Evolutionary conservation across 2,329 filamentous ascomycete genomes (phyloP), one percentile per base, ranked within the genome.

Genomic region (Aspergillus sp.): DNA sequence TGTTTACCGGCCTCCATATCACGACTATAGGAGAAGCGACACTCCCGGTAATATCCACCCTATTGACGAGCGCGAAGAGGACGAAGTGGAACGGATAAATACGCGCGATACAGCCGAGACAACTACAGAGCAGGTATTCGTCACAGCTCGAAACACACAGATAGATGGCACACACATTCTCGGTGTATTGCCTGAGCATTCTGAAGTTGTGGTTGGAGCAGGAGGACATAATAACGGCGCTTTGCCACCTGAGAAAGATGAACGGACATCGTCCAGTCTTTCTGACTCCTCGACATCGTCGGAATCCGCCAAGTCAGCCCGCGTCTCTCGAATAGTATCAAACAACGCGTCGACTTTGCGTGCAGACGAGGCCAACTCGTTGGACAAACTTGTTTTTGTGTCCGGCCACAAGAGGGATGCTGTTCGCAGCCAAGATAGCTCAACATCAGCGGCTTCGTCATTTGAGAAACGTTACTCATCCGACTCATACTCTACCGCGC

Each of bases 21-120:
- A 84, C 34, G 82, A 84, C 54, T 77, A 75, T 48, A 78, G 83
- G 54, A 74, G 80, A 34, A 81, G 77, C 60, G 80, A 82, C 19
- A 80, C 80, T 7, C 82, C 83, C 34, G 82, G 83, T 3, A 77
- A 80, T 25, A 89, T 89, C 28, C 86, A 88, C 69, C 85, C 86
- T 0, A 89, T 89, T 50, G 86, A 87, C 43, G 85, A 87, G 69
- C 76, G 82, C 13, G 87, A 89, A 61, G 87, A 88, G 64, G 84
- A 87, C 54, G 84, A 86, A 60, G 79, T 43, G 9, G 59, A 50
- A 58, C 59, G 25, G 19, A 54, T 41, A n/a, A 34, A 47, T 5
- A 47, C 30, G 31, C 61, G 59, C 9, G 61, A 66, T 43, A 58
- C 57, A 11, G 64, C 69, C 6, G 73, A 77, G 34, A 69, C 70